These are phyloP conservation scores for Chytriomyces sp. DNA, from an alignment of 192 early-diverging fungal species.

Conservation along the genomic window DNA sequence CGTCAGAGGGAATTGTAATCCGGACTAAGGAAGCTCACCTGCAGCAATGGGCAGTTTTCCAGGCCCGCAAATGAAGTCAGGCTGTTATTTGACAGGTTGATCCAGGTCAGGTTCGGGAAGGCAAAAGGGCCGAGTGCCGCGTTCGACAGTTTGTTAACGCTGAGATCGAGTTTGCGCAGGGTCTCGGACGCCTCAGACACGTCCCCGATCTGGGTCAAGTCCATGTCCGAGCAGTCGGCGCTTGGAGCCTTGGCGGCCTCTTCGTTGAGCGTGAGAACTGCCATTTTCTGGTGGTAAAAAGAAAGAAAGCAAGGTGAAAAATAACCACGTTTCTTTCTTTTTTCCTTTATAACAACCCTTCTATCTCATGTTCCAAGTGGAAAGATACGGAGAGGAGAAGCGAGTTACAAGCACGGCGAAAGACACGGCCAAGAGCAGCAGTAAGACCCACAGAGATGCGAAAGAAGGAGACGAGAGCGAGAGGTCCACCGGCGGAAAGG, in stretches of 20 bases:
- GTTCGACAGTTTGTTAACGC: background rate
- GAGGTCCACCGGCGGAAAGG: background rate
- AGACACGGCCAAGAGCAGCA: background rate
- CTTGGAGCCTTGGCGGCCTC: background rate
- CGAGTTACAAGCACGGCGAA: background rate
- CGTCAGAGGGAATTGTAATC: background rate
- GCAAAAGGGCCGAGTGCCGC: background rate
- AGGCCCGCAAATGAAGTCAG: conserved; percentile 14
- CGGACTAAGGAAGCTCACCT: background rate
- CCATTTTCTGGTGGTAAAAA: background rate
- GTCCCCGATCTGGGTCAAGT: background rate
- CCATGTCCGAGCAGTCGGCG: conserved; percentile 28
- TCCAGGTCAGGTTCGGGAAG: conserved; percentile 4
- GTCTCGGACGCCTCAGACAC: background rate
- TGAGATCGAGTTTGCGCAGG: conserved; percentile 17
- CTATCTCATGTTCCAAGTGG: conserved; percentile 11
- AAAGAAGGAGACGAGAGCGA: background rate
- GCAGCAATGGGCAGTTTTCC: background rate
- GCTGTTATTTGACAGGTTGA: conserved; percentile 9
- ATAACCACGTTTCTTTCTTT: conserved; percentile 3
- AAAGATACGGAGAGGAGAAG: conserved; percentile 7
- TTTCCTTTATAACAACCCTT: background rate
- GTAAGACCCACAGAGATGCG: background rate
- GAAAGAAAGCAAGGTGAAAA: no score
- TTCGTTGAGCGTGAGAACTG: background rate